Evolutionary conservation across 805 yeast species (phyloP).

Genomic region (Cyberlindnera mississippiensis): DNA sequence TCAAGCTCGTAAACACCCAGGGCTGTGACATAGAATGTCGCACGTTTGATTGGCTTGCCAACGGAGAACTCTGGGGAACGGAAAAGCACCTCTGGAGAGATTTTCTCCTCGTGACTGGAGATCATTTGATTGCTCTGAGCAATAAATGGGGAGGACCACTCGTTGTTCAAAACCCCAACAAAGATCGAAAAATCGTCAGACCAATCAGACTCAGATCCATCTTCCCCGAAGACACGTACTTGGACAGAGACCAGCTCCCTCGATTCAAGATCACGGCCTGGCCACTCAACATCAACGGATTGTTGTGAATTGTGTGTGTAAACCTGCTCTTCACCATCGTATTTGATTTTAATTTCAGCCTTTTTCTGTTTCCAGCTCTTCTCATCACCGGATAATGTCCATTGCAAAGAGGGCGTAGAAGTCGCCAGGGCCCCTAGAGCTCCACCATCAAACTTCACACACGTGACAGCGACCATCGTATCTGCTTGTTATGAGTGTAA

Average conservation of each 20-base stretch:
- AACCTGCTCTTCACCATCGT: slow-evolving; percentile 1
- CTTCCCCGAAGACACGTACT: slow-evolving; percentile 12
- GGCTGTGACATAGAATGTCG: slow-evolving; percentile 14
- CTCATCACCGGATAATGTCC: slow-evolving; percentile 15
- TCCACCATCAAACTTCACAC: slow-evolving; percentile 11
- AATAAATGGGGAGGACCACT: slow-evolving; percentile 15
- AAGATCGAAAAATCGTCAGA: slow-evolving; percentile 3
- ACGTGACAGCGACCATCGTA: slow-evolving; percentile 11
- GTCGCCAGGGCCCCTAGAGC: slow-evolving; percentile 12
- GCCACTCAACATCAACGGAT: slow-evolving; percentile 12
- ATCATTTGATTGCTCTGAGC: slow-evolving; percentile 6
- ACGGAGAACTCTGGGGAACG: slow-evolving; percentile 12
- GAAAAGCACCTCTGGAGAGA: slow-evolving; percentile 15
- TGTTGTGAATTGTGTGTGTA: not conserved
- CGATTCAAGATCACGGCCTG: slow-evolving; percentile 11
- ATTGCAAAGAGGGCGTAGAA: slow-evolving; percentile 8
- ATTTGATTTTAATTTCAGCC: slow-evolving; percentile 4
- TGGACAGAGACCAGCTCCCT: slow-evolving; percentile 5
- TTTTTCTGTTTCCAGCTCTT: slow-evolving; percentile 13
- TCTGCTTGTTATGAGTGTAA: too few relatives aligned
- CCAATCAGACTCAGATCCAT: slow-evolving; percentile 16
- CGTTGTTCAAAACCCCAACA: slow-evolving; percentile 11
- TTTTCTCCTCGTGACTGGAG: slow-evolving; percentile 7
- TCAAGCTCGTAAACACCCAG: slow-evolving; percentile 19
- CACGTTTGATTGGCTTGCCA: slow-evolving; percentile 7